Conservation (phyloP, 2,329 filamentous ascomycete genomes). For the Neobulgaria alba region DNA sequence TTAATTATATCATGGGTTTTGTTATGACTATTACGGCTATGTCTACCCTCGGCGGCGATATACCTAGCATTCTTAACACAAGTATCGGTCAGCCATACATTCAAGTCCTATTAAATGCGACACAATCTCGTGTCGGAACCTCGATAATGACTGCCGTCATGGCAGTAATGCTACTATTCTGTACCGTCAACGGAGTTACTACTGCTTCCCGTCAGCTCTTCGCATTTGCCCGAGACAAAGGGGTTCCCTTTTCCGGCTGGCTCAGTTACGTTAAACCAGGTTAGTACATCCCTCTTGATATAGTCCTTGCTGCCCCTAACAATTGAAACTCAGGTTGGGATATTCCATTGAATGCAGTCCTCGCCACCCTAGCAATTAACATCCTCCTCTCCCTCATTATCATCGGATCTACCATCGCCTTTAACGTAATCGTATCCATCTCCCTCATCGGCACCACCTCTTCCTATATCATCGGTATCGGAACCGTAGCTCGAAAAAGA, state of each 20-base stretch:
- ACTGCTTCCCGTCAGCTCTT: conserved; percentile 32
- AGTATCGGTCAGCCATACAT: conserved; percentile 39
- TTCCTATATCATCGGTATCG: conserved; percentile 41
- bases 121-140: conserved; percentile 36
- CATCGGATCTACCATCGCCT: conserved; percentile 40
- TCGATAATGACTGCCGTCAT: conserved; percentile 39
- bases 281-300: conserved; percentile 32
- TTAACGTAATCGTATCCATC: conserved; percentile 44
- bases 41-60: conserved; percentile 29
- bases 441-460: conserved; percentile 40
- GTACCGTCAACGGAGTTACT: conserved; percentile 29
- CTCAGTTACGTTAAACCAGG: conserved; percentile 30
- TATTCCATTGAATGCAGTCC: conserved; percentile 33
- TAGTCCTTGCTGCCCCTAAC: no score
- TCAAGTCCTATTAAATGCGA: conserved; percentile 42
- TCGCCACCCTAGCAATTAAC: conserved; percentile 13
- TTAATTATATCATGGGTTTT: conserved; percentile 40
- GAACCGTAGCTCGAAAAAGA: conserved; percentile 34
- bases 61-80: conserved; percentile 31
- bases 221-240: conserved; percentile 37
- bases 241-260: conserved; percentile 33
- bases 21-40: conserved; percentile 28
- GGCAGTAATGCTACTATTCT: conserved; percentile 30
- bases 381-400: conserved; percentile 33
- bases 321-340: conserved; percentile 28